These are phyloP conservation scores for Trapa incisa DNA, from an alignment of 345 rosid species.

Conservation along the genomic window DNA sequence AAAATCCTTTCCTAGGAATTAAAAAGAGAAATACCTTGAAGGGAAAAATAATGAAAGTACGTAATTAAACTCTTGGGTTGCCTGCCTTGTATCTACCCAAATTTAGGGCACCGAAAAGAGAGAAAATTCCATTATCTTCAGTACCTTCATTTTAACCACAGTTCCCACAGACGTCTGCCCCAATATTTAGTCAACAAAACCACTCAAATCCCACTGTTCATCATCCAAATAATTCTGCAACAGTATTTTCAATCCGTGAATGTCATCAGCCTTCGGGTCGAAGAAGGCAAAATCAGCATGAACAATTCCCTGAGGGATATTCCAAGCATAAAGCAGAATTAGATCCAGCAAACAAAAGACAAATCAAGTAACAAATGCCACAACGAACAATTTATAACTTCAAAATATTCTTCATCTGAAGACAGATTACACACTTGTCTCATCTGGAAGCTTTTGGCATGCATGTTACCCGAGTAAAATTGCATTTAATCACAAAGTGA, in stretches of 20 bases:
- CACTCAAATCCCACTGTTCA: conserved; percentile 76
- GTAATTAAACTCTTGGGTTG: not conserved
- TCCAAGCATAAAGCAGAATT: conserved; percentile 1
- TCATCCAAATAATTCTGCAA: conserved; percentile 60
- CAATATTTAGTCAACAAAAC: conserved; percentile 72
- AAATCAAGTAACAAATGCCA: not conserved
- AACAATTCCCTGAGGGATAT: conserved; percentile 34
- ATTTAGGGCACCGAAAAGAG: conserved; percentile 56
- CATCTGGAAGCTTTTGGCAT: conserved; percentile 12
- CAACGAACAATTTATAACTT: conserved; percentile 22
- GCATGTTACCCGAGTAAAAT: conserved; percentile 15
- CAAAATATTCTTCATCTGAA: conserved; percentile 37
- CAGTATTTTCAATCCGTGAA: conserved; percentile 64
- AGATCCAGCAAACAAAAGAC: not conserved
- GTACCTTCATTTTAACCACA: conserved; percentile 69
- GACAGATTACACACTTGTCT: conserved; percentile 15
- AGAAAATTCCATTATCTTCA: conserved; percentile 54
- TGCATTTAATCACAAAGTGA: not conserved
- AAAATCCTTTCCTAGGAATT: too few species aligned
- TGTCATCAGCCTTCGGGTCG: conserved; percentile 74
- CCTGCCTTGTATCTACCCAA: conserved; percentile 65
- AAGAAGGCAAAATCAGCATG: conserved; percentile 90
- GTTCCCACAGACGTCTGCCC: conserved; percentile 85
- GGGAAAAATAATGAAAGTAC: not conserved
- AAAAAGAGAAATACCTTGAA: not conserved